A percentile compares a stretch with the other conserved stretches of the same genome.
Evolutionary conservation across 352 stramenopile species (phyloP).

Genomic region (Thalassiosira mediterranea): DNA sequence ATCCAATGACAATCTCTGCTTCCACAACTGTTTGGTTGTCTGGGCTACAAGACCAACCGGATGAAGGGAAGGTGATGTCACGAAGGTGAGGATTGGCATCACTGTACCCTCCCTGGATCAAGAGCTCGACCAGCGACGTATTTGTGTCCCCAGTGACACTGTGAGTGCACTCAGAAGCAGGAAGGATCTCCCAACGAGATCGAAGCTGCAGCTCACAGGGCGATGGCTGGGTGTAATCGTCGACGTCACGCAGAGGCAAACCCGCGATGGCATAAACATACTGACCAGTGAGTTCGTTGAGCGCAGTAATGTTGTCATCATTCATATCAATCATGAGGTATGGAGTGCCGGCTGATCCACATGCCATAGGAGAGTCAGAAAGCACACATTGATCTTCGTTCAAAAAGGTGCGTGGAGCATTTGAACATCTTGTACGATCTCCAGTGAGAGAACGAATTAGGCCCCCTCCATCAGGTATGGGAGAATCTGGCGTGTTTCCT

Average conservation of each 20-base stretch:
- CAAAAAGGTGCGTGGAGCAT: conserved; percentile 56
- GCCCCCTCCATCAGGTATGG: conserved; percentile 60
- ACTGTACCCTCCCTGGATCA: conserved; percentile 19
- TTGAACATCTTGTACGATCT: conserved; percentile 53
- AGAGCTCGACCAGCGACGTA: conserved; percentile 38
- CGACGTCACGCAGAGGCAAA: conserved; percentile 45
- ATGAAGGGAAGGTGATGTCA: conserved; percentile 57
- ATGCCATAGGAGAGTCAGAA: conserved; percentile 41
- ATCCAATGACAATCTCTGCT: conserved; percentile 47
- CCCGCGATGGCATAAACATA: conserved; percentile 64
- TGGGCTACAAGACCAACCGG: conserved; percentile 29
- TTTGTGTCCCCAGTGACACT: conserved; percentile 49
- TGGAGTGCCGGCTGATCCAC: conserved; percentile 37
- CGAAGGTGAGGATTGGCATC: conserved; percentile 54
- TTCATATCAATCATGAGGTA: conserved; percentile 53
- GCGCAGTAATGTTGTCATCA: conserved; percentile 39
- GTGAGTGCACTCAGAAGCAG: conserved; percentile 35
- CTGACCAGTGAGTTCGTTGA: conserved; percentile 51
- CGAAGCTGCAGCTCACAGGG: conserved; percentile 47
- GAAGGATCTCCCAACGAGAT: conserved; percentile 58
- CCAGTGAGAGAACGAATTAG: conserved; percentile 38
- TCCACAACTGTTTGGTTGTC: conserved; percentile 25
- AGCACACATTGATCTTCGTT: conserved; percentile 62
- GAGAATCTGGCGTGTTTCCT: conserved; percentile 52
- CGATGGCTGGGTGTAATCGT: conserved; percentile 32